These are phyloP conservation scores for Cryptococcus sp. DNA, from an alignment of 1,284 basidiomycete genomes.

Conservation along the genomic window DNA sequence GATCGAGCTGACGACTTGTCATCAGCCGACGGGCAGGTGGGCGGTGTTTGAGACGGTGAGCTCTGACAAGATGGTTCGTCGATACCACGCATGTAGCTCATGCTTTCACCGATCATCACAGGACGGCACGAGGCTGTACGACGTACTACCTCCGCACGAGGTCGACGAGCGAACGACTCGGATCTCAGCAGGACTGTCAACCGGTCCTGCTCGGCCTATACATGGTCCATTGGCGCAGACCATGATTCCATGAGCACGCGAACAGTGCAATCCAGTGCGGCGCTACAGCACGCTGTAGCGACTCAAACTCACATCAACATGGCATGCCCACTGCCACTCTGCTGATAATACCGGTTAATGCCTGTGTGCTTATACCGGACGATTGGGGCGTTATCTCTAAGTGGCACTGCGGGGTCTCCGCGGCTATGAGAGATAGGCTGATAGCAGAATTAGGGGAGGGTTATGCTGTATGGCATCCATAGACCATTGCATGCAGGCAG, in stretches of 20 bases:
- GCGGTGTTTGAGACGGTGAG: slow-evolving; percentile 50
- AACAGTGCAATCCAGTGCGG: background rate
- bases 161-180: slow-evolving; percentile 34
- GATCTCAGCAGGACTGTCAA: slow-evolving; percentile 32
- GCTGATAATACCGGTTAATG: too few relatives aligned
- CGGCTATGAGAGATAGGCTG: too few relatives aligned
- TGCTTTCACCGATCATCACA: slow-evolving; percentile 1
- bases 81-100: slow-evolving; percentile 5
- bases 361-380: too few relatives aligned
- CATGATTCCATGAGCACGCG: slow-evolving; percentile 26
- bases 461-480: too few relatives aligned
- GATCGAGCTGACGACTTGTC: background rate
- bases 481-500: too few relatives aligned
- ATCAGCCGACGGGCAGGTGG: slow-evolving; percentile 42
- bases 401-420: too few relatives aligned
- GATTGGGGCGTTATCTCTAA: too few relatives aligned
- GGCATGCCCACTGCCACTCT: background rate
- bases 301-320: background rate
- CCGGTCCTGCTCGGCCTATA: slow-evolving; percentile 29
- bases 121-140: slow-evolving; percentile 39
- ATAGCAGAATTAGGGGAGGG: too few relatives aligned
- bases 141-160: slow-evolving; percentile 36
- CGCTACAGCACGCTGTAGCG: background rate
- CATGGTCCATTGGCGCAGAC: slow-evolving; percentile 36
- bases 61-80: background rate